Evolutionary conservation across 2,329 filamentous ascomycete genomes (phyloP).

Genomic region (Elsinoe batatas): DNA sequence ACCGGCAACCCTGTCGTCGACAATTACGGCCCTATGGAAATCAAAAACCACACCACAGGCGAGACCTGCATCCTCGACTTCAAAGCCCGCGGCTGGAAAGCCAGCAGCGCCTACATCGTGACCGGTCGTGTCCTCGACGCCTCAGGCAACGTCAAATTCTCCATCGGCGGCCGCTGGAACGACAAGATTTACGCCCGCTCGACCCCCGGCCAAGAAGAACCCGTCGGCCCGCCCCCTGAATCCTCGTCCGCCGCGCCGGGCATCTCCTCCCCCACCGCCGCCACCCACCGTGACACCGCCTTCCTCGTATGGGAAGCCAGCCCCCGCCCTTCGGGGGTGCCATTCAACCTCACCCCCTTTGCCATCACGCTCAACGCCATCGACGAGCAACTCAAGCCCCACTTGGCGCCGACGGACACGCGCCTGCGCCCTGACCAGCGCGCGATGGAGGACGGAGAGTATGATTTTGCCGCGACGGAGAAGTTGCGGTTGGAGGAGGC

Average conservation of each 20-base stretch:
- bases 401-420: conserved; percentile 86
- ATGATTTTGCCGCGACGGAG: conserved; percentile 83
- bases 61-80: conserved; percentile 86
- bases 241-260: conserved; percentile 16
- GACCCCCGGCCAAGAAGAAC: conserved; percentile 79
- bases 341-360: conserved; percentile 96
- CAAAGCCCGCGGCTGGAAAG: conserved; percentile 93
- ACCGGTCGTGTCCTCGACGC: conserved; percentile 74
- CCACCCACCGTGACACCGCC: conserved; percentile 53
- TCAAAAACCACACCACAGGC: conserved; percentile 94
- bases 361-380: conserved; percentile 89
- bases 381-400: conserved; percentile 65
- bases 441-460: conserved; percentile 97
- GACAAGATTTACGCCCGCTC: conserved; percentile 91
- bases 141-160: conserved; percentile 72
- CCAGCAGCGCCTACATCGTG: conserved; percentile 80
- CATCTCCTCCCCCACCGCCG: conserved; percentile 18
- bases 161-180: conserved; percentile 91
- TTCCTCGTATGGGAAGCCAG: conserved; percentile 92
- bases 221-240: conserved; percentile 44
- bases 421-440: conserved; percentile 87
- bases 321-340: conserved; percentile 67
- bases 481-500: conserved; percentile 92
- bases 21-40: conserved; percentile 93
- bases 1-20: conserved; percentile 94